phyloP scores from a whole-genome alignment of 208 protist genomes.

The Hexamita inflata region DNA sequence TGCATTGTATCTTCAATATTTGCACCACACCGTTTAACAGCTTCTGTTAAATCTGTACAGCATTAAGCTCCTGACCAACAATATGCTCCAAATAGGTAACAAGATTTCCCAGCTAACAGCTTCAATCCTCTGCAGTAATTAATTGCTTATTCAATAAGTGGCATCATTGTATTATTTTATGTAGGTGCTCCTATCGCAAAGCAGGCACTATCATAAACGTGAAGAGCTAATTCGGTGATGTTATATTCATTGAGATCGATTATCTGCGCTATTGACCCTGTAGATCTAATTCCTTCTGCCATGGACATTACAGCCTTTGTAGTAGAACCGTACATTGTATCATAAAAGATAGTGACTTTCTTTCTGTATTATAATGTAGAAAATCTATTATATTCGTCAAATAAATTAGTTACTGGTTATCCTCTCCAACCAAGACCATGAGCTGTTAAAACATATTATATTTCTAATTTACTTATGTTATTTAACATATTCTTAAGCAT shows the following conservation, averaged over 20 bases:
- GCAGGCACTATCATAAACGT: conserved; percentile 11
- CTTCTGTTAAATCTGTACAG: no score
- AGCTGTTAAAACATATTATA: conserved; percentile 11
- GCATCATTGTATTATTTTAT: no score
- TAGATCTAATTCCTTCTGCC: neutral
- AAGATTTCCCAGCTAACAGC: no score
- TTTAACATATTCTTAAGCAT: neutral
- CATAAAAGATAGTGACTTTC: conserved; percentile 3
- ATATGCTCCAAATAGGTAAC: no score
- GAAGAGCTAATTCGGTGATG: neutral
- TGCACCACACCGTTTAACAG: no score
- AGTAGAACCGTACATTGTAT: conserved; percentile 23
- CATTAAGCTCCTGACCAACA: no score
- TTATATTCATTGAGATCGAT: neutral
- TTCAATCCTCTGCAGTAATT: no score
- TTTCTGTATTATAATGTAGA: neutral
- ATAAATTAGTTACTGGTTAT: neutral
- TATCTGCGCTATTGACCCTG: neutral
- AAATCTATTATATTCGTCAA: conserved; percentile 11
- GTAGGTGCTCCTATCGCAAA: no score
- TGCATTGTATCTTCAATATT: no score
- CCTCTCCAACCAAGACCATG: conserved; percentile 5
- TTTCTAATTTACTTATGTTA: neutral
- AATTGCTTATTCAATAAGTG: no score
- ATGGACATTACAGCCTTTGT: neutral